Base-by-base conservation (phyloP, 2,329 filamentous ascomycete species). In the Seiridium cupressi region DNA sequence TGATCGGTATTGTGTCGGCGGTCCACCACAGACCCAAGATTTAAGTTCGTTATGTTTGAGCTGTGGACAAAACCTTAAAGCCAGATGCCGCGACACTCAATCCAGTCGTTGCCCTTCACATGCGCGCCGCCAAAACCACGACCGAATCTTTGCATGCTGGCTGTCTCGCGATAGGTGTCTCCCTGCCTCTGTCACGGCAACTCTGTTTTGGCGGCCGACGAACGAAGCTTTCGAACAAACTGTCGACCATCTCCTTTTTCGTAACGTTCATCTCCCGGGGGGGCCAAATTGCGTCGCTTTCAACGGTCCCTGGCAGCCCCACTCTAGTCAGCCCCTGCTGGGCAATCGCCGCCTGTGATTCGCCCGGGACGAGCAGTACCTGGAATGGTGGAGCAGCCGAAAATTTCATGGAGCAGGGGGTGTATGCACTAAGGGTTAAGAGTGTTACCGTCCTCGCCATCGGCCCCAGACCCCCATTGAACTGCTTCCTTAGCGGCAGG, bases 311-410 rank as follows among this genome's bases (percentile, higher is more conserved):
- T 31, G 35, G 5, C 35, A 32, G 44, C 46, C n/a, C 57, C 57
- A 51, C 56, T 18, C 47, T 2, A 34, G 44, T 26, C 26, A 51
- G 47, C 57, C 57, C 57, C 31, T 58, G 55, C 46, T 40, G 5
- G 18, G n/a, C 31, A 35, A 35, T 35, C 38, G 34, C 48, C 38
- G n/a, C 26, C n/a, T 31, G 31, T 38, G 38, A 35, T 48, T 53
- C 57, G 31, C 32, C 13, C 32, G 32, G 18, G 11, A 46, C 42
- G 53, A 10, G 36, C 57, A 53, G 57, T 59, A 31, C 57, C 57
- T 59, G 57, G 57, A 59, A 59, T 59, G 49, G 57, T 59, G 57
- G 57, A 51, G 46, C 56, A 44, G 18, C 48, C 57, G 18, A 54
- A 59, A 51, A 34, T 53, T 59, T 31, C 34, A 51, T 11, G 35